Conservation (phyloP, 345 rosid genomes). For the Eucalyptus albens region DNA sequence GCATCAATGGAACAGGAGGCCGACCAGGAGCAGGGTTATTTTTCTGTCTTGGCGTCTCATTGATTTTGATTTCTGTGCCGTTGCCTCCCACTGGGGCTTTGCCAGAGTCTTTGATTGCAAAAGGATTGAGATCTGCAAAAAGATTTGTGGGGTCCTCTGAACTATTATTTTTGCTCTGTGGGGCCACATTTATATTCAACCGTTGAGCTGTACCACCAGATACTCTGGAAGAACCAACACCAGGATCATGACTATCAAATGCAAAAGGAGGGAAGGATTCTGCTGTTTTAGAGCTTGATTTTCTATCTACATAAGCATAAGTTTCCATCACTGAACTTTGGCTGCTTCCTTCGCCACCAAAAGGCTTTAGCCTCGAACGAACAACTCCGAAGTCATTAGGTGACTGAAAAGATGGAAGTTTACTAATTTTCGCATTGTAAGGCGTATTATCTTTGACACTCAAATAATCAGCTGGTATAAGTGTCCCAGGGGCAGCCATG, state of each 20-base stretch:
- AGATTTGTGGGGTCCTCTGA: slow-evolving; percentile 65
- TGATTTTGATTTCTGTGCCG: slow-evolving; percentile 35
- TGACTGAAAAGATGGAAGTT: slow-evolving; percentile 24
- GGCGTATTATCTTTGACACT: slow-evolving; percentile 46
- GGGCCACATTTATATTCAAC: slow-evolving; percentile 37
- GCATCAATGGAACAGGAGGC: slow-evolving; percentile 69
- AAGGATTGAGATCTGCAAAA: slow-evolving; percentile 94
- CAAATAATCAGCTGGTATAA: slow-evolving; percentile 87
- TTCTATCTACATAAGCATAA: slow-evolving; percentile 15
- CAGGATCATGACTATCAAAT: slow-evolving; percentile 19
- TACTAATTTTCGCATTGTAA: slow-evolving; percentile 30
- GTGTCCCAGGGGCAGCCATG: slow-evolving; percentile 99
- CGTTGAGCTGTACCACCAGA: slow-evolving; percentile 3
- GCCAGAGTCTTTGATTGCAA: slow-evolving; percentile 76
- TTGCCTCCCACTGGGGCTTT: slow-evolving; percentile 44
- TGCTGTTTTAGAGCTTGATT: slow-evolving; percentile 16
- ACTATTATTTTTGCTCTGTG: slow-evolving; percentile 51
- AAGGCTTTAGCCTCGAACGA: slow-evolving; percentile 29
- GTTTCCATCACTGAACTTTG: slow-evolving; percentile 22
- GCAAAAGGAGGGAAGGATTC: slow-evolving; percentile 19
- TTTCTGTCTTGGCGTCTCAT: slow-evolving; percentile 46
- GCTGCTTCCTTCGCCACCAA: slow-evolving; percentile 66
- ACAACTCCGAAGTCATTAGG: slow-evolving; percentile 23
- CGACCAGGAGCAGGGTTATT: slow-evolving; percentile 43
- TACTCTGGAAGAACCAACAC: slow-evolving; percentile 41